Conservation (phyloP, 2,329 filamentous ascomycete genomes). For the Ophiostoma australiae region DNA sequence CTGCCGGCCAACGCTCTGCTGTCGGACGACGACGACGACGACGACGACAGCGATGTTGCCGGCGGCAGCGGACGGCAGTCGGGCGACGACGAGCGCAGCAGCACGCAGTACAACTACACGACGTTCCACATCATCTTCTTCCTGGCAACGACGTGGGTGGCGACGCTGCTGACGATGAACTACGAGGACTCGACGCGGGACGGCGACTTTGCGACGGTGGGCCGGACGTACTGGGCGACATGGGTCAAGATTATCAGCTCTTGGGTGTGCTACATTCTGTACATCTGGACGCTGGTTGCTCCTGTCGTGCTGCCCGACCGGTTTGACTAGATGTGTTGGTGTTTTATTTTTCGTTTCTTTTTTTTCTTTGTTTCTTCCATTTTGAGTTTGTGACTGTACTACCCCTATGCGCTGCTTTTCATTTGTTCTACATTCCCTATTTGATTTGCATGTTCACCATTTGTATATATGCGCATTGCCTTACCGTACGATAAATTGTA, state of each 20-base stretch:
- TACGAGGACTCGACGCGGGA: conserved; percentile 59
- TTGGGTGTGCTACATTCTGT: conserved; percentile 94
- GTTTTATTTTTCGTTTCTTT: not conserved
- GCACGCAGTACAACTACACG: conserved; percentile 93
- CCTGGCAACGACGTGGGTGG: conserved; percentile 91
- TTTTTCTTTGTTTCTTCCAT: not conserved
- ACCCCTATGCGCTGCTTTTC: conserved; percentile 1
- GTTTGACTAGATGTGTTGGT: conserved; percentile 53
- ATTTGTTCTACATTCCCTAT: not conserved
- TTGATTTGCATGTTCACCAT: not conserved
- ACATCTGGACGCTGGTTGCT: conserved; percentile 86
- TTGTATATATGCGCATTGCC: not conserved
- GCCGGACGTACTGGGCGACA: conserved; percentile 91
- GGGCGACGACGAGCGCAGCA: conserved; percentile 81
- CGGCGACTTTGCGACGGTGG: conserved; percentile 83
- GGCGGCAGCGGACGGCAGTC: conserved; percentile 59
- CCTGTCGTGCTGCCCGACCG: conserved; percentile 80
- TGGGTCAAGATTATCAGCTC: conserved; percentile 99
- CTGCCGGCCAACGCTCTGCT: conserved; percentile 86
- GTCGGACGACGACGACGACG: conserved; percentile 60
- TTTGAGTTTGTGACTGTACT: not conserved
- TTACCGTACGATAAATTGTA: not conserved
- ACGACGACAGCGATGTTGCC: conserved; percentile 58
- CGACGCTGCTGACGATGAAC: conserved; percentile 76
- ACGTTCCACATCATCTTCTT: conserved; percentile 98